Evolutionary conservation across 2,329 filamentous ascomycete species (phyloP), one percentile per base, ranked within the genome.

Genomic region (Colletotrichum gigasporum): DNA sequence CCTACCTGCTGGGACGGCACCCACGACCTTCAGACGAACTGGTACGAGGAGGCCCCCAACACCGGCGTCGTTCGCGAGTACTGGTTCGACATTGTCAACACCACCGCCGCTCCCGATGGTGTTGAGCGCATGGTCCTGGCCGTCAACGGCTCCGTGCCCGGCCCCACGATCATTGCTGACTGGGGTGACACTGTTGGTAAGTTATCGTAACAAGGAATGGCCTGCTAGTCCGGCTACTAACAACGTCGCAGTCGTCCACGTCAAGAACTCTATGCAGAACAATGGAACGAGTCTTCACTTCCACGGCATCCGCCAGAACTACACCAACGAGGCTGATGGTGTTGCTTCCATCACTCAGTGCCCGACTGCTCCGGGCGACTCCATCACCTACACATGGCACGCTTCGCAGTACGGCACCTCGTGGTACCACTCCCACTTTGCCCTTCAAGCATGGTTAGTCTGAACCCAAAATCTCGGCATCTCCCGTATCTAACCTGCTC

Each of bases 361-460:
- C 61, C 83, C 83, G 1, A 78, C 82, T 39, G 77, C 85, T 0
- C 83, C 85, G 0, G 85, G 85, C 0, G 70, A 82, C 10, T 78
- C 78, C 2, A 80, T 82, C 50, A 87, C 83, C 3, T 91, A 91
- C 74, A 82, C 74, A 2, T 90, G 84, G 75, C 79, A 80, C 51
- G 85, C 83, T 4, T 85, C 82, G 1, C 79, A 84, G 68, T 84
- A 87, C 72, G 85, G 87, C 14, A 77, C 82, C 0, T 79, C 79
- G 3, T 89, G 85, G 85, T 90, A 89, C 59, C 88, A 90, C 71
- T 86, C 83, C 2, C 88, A 90, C 70, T 85, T 85, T 69, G 78
- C 78, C 3, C 69, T 80, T 0, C 79, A 82, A 57, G 73, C 76
- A 0, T 82, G 77, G 74, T 81, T 88, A 60, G 63, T 37, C 11